Conservation (phyloP, 768 basidiomycete genomes). For the Daedaleopsis nitida region DNA sequence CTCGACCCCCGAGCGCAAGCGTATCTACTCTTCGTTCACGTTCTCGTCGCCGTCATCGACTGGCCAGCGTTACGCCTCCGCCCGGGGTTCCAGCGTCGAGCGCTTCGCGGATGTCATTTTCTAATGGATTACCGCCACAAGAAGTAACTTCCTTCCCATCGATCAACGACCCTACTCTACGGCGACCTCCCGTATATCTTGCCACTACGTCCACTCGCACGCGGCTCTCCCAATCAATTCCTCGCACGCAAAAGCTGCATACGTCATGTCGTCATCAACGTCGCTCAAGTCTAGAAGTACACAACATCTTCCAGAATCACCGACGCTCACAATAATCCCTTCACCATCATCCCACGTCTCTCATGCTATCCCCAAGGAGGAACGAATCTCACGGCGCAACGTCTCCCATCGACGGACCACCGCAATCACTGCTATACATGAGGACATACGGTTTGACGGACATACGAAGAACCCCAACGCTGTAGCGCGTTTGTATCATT, state of each 20-base stretch:
- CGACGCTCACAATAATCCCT: background rate
- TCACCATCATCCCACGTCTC: background rate
- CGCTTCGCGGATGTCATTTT: slow-evolving; percentile 23
- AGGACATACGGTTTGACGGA: slow-evolving; percentile 12
- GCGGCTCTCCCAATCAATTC: background rate
- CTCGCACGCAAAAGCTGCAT: background rate
- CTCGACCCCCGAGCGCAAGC: slow-evolving; percentile 74
- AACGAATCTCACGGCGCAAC: background rate
- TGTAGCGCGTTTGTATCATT: slow-evolving; percentile 12
- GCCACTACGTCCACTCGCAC: background rate
- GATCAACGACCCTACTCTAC: background rate
- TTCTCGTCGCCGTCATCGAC: slow-evolving; percentile 75
- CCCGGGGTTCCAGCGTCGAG: slow-evolving; percentile 24
- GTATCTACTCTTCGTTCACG: slow-evolving; percentile 74
- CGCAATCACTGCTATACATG: background rate
- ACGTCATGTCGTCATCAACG: background rate
- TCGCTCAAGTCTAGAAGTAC: background rate
- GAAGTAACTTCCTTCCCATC: background rate
- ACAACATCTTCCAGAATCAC: background rate
- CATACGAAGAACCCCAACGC: background rate
- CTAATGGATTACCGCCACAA: background rate
- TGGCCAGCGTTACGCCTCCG: slow-evolving; percentile 48
- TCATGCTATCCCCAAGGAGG: background rate
- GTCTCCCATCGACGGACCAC: background rate
- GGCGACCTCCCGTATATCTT: background rate